These are phyloP conservation scores for Trifolium repens DNA, from an alignment of 306 rosid genomes.

Conservation along the genomic window DNA sequence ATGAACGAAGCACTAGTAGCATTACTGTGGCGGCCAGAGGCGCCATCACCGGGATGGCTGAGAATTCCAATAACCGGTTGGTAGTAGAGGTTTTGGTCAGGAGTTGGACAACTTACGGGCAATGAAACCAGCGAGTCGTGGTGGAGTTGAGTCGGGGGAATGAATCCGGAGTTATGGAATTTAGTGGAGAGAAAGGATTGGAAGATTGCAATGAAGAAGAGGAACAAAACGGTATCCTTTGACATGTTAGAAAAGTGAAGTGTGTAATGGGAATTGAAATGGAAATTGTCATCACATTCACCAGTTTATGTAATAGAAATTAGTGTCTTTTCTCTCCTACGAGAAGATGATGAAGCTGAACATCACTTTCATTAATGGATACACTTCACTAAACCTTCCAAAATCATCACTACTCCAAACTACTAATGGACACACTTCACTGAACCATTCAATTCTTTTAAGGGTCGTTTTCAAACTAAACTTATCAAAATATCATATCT, in stretches of 20 bases:
- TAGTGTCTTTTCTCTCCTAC: background rate
- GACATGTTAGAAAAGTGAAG: conserved; percentile 33
- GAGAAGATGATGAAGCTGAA: background rate
- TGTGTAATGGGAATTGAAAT: background rate
- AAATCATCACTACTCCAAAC: background rate
- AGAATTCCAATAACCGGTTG: conserved; percentile 84
- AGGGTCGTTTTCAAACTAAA: background rate
- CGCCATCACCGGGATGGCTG: conserved; percentile 87
- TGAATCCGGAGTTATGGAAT: conserved; percentile 40
- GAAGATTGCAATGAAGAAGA: conserved; percentile 47
- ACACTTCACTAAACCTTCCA: background rate
- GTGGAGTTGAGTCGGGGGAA: conserved; percentile 57
- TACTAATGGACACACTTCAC: too few species aligned
- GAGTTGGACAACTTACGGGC: conserved; percentile 47
- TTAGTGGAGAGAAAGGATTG: conserved; percentile 34
- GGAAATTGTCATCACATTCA: background rate
- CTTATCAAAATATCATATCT: too few species aligned
- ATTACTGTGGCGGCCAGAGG: conserved; percentile 71
- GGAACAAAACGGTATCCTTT: conserved; percentile 21
- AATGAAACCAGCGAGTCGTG: conserved; percentile 34
- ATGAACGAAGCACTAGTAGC: conserved; percentile 66
- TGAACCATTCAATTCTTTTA: background rate
- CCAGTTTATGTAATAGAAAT: background rate
- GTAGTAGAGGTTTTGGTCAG: conserved; percentile 58
- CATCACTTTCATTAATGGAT: background rate